phyloP scores from a whole-genome alignment of 495 filamentous ascomycete genomes.

The Podospora conica region DNA sequence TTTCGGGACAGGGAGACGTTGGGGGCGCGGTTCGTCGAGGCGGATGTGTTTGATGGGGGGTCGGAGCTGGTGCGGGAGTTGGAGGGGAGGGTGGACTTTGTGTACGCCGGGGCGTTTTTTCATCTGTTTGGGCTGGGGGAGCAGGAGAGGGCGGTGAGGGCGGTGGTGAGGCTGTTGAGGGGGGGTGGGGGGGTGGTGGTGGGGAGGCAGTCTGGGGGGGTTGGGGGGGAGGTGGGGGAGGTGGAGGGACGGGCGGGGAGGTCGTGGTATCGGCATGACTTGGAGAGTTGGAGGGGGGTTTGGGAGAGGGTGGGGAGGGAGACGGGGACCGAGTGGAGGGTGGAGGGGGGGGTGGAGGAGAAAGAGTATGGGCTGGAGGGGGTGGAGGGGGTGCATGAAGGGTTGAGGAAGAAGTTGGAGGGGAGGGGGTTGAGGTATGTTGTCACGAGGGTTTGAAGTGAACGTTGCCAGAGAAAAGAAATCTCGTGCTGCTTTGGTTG shows the following conservation, averaged over 20 bases:
- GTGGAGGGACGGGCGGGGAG: background rate
- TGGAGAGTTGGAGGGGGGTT: conserved; percentile 35
- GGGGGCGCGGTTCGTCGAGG: background rate
- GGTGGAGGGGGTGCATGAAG: conserved; percentile 3
- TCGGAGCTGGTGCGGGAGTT: conserved; percentile 18
- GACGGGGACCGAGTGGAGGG: conserved; percentile 36
- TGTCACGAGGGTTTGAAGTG: background rate
- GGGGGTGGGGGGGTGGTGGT: background rate
- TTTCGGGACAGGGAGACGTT: background rate
- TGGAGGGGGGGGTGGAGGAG: conserved; percentile 29
- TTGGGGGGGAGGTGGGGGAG: background rate
- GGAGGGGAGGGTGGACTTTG: conserved; percentile 45
- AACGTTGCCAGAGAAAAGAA: too few relatives aligned
- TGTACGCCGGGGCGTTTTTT: conserved; percentile 51
- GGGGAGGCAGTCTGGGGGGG: background rate
- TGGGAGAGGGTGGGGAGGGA: conserved; percentile 40
- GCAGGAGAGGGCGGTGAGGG: conserved; percentile 42
- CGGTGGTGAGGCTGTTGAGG: conserved; percentile 26
- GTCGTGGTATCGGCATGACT: conserved; percentile 36
- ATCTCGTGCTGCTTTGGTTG: too few relatives aligned
- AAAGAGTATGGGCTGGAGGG: conserved; percentile 12
- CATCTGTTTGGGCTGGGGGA: conserved; percentile 52
- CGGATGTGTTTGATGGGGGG: background rate
- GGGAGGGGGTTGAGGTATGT: conserved; percentile 5
- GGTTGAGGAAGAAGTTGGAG: conserved; percentile 3